phyloP scores from a whole-genome alignment of 2,329 filamentous ascomycete species.

The Hymenoscyphus fructigenus region DNA sequence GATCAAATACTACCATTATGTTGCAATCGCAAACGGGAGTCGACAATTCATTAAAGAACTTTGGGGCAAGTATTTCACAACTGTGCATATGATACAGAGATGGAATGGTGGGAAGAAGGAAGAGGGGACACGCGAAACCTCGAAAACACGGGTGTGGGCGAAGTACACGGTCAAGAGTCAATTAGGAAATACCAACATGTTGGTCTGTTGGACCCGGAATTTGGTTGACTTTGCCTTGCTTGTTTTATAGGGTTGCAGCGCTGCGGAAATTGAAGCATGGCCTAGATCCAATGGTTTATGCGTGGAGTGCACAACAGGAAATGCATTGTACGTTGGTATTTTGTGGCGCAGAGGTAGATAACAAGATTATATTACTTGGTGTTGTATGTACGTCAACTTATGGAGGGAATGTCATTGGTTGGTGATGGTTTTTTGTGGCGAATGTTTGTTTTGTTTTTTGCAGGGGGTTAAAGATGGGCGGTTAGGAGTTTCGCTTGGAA shows the following conservation, averaged over 20 bases:
- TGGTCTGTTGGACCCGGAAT: neutral
- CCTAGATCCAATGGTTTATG: neutral
- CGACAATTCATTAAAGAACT: too few relatives aligned
- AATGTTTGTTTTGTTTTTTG: too few relatives aligned
- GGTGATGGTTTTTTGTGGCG: too few relatives aligned
- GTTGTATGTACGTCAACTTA: neutral
- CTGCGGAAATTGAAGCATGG: conserved; percentile 1
- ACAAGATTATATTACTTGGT: neutral
- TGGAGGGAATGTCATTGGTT: neutral
- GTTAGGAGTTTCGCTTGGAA: neutral
- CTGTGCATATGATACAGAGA: neutral
- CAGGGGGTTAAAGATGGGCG: neutral
- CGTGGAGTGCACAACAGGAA: neutral
- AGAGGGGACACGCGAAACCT: neutral
- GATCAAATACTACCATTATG: neutral
- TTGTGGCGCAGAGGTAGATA: neutral
- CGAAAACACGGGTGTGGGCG: neutral
- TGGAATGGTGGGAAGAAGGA: neutral
- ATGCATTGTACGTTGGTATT: neutral
- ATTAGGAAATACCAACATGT: neutral
- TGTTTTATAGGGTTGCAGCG: neutral
- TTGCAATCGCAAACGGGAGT: too few relatives aligned
- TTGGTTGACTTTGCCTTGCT: neutral
- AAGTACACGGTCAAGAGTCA: neutral
- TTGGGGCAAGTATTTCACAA: too few relatives aligned